These are phyloP conservation scores for Lolium rigidum DNA, from an alignment of 176 grass and related monocot species.

Conservation along the genomic window DNA sequence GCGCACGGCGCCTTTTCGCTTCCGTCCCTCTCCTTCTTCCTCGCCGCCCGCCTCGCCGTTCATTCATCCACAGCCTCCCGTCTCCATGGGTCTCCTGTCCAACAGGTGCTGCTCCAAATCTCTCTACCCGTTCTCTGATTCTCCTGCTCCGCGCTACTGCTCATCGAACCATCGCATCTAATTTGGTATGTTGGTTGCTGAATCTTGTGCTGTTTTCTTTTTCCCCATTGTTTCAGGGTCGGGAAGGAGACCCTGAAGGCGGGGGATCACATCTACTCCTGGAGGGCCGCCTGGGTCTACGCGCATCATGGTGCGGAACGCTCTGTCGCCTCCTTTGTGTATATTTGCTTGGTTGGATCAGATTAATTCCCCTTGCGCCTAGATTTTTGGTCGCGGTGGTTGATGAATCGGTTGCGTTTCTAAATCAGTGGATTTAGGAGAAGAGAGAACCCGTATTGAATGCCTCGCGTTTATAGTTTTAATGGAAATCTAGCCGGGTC, in stretches of 20 bases:
- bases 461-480: not conserved
- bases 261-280: conserved; percentile 88
- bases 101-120: conserved; percentile 36
- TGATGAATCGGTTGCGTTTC: not conserved
- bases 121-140: not conserved
- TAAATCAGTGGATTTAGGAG: not conserved
- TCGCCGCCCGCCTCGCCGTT: not conserved
- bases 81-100: conserved; percentile 58
- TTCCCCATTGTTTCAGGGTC: conserved; percentile 29
- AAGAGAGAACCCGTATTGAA: not conserved
- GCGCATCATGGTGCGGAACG: conserved; percentile 71
- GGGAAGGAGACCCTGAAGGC: conserved; percentile 72
- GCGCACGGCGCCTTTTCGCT: conserved; percentile 7
- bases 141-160: not conserved
- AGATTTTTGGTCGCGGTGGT: not conserved
- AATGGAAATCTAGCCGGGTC: not conserved
- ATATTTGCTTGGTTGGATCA: not conserved
- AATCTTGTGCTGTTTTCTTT: not conserved
- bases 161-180: rapidly evolving
- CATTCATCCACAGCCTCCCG: not conserved
- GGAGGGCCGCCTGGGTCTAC: conserved; percentile 74
- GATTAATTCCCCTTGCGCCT: not conserved
- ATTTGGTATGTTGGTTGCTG: not conserved
- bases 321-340: not conserved
- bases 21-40: conserved; percentile 3